phyloP scores from a whole-genome alignment of 768 basidiomycete species.

The Tulasnella sp. region DNA sequence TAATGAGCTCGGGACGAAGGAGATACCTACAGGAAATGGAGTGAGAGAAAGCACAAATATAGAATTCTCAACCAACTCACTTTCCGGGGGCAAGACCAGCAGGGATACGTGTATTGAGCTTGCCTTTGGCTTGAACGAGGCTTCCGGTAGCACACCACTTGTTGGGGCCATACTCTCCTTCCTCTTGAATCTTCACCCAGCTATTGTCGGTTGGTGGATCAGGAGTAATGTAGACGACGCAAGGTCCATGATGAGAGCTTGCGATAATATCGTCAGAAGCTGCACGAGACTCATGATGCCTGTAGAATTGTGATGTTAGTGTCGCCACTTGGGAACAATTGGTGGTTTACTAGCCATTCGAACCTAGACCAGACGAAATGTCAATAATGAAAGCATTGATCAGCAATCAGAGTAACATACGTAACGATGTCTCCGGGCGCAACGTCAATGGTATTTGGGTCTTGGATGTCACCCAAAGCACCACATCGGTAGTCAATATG shows the following conservation, averaged over 20 bases:
- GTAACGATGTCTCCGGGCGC: slow-evolving; percentile 10
- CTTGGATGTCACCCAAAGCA: slow-evolving; percentile 2
- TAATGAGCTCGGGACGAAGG: slow-evolving; percentile 6
- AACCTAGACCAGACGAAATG: background rate
- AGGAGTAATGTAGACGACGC: slow-evolving; percentile 8
- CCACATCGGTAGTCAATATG: background rate
- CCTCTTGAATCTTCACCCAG: slow-evolving; percentile 9
- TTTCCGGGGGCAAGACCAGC: slow-evolving; percentile 11
- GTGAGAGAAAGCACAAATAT: background rate
- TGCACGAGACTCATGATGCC: slow-evolving; percentile 6
- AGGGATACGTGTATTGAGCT: slow-evolving; percentile 6
- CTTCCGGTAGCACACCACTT: slow-evolving; percentile 5
- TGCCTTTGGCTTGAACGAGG: background rate
- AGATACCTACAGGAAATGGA: background rate
- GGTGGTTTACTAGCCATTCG: background rate
- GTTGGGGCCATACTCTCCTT: background rate
- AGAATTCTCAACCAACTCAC: background rate
- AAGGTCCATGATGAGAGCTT: slow-evolving; percentile 1
- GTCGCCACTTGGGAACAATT: background rate
- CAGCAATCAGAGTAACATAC: background rate
- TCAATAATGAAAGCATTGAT: background rate
- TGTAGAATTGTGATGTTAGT: background rate
- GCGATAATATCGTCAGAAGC: slow-evolving; percentile 10
- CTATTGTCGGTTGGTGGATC: slow-evolving; percentile 11
- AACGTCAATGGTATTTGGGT: slow-evolving; percentile 10